Base-by-base conservation (phyloP, 768 basidiomycete genomes). In the Mycena rebaudengoi region DNA sequence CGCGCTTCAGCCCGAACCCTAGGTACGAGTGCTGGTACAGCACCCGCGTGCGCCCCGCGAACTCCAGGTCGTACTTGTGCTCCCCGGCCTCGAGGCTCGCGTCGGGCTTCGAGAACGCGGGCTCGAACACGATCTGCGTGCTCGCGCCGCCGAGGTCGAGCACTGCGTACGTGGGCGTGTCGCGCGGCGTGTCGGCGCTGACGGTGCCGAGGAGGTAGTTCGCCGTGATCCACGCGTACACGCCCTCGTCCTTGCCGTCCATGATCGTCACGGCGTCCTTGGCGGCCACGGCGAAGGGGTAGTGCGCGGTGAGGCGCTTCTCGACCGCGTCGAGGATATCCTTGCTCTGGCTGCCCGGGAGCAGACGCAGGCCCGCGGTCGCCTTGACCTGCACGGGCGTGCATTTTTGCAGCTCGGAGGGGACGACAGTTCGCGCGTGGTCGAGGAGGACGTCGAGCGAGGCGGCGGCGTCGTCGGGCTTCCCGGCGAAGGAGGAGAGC, bases 141-240 rank as follows among this genome's bases (percentile, higher is more conserved):
- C 95, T 96, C 29, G 93, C 98, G 3, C 98, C 98, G 5, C 98
- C 98, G 49, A 99, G 87, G 73, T 99, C 98, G 50, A 99, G 89
- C 43, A 98, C 95, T 23, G 97, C 97, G 68, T 92, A 93, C 26
- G 92, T 89, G 21, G 79, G 74, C 18, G 80, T 82, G 28, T 80
- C 76, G 53, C 73, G 65, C 2, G 80, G 78, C 18, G 84, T 77
- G 49, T 83, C 84, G 11, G 83, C 80, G 16, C 88, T 85, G 71
- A 98, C 88, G 37, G 91, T 87, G 52, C 85, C 84, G 41, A 97
- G 80, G 48, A 98, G 83, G 78, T 98, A 98, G 77, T 99, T 99
- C 62, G 93, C 95, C 18, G 97, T 98, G 68, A 98, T 95, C 96
- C 97, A 99, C 28, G 97, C 95, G 74, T 93, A 99, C n/a, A 98